These are phyloP conservation scores for Byssothecium circinans DNA, from an alignment of 2,329 filamentous ascomycete species.

Conservation along the genomic window DNA sequence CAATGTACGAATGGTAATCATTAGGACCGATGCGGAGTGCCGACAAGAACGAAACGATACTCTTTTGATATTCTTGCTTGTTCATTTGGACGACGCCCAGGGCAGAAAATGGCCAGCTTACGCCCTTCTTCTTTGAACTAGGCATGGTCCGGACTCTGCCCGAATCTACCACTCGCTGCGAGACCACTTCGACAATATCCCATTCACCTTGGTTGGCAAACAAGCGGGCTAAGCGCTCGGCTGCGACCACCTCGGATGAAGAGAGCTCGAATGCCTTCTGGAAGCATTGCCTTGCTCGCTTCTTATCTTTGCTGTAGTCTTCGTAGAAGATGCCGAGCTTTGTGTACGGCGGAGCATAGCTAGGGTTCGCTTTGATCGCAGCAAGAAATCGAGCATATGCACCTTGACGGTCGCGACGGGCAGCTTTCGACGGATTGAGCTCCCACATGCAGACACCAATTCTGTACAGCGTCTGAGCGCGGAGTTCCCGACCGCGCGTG, in stretches of 20 bases:
- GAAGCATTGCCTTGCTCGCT: constrained; percentile 86
- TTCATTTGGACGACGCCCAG: constrained; percentile 93
- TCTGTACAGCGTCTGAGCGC: constrained; percentile 83
- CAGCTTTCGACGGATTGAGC: constrained; percentile 69
- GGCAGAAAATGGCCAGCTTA: constrained; percentile 95
- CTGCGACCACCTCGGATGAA: constrained; percentile 79
- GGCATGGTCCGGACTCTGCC: constrained; percentile 87
- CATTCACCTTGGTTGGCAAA: constrained; percentile 93
- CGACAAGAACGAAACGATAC: constrained; percentile 88
- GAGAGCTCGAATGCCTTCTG: constrained; percentile 96
- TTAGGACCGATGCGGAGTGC: constrained; percentile 80
- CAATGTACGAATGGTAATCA: constrained; percentile 95
- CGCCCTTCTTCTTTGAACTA: constrained; percentile 87
- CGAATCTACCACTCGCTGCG: constrained; percentile 89
- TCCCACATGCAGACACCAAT: constrained; percentile 89
- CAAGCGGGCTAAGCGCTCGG: constrained; percentile 78
- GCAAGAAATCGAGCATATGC: constrained; percentile 83
- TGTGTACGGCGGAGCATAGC: constrained; percentile 87
- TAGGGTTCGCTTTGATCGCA: constrained; percentile 82
- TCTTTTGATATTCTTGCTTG: constrained; percentile 85
- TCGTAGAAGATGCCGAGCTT: constrained; percentile 87
- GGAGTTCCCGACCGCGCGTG: constrained; percentile 66
- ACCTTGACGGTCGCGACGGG: constrained; percentile 77
- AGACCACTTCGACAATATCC: constrained; percentile 93
- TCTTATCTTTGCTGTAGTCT: constrained; percentile 86